These are phyloP conservation scores for Eimeria maxima DNA, from an alignment of 169 alveolate genomes.

Conservation along the genomic window DNA sequence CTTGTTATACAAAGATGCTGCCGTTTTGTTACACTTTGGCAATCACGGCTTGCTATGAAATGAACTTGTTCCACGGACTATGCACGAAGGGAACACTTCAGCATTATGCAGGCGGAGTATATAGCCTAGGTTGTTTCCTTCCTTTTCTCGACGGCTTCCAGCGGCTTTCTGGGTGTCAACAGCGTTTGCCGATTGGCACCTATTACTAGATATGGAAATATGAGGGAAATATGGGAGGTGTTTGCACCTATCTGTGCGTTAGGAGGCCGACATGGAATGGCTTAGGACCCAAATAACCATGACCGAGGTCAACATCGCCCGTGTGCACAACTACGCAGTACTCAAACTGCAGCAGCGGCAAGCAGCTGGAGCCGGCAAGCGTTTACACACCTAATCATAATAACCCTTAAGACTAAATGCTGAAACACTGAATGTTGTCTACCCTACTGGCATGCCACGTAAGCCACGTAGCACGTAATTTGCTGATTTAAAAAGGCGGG, in stretches of 20 bases:
- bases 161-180: not conserved
- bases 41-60: not conserved
- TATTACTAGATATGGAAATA: too few species aligned
- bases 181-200: not conserved
- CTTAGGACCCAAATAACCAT: conserved; percentile 91
- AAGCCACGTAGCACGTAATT: not conserved
- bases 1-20: not conserved
- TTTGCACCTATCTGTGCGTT: conserved; percentile 4
- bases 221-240: not conserved
- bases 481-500: not conserved
- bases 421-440: not conserved
- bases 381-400: not conserved
- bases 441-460: not conserved
- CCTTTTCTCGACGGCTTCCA: not conserved
- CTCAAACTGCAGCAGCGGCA: conserved; percentile 86
- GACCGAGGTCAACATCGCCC: conserved; percentile 94
- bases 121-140: not conserved
- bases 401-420: not conserved
- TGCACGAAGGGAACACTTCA: not conserved
- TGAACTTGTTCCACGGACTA: not conserved
- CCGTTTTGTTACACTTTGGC: not conserved
- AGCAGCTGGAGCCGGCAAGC: conserved; percentile 74
- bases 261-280: conserved; percentile 92
- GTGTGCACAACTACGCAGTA: conserved; percentile 93
- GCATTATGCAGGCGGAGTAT: not conserved